phyloP scores from a whole-genome alignment of 148 eudicot species.

The Arctostaphylos glauca region DNA sequence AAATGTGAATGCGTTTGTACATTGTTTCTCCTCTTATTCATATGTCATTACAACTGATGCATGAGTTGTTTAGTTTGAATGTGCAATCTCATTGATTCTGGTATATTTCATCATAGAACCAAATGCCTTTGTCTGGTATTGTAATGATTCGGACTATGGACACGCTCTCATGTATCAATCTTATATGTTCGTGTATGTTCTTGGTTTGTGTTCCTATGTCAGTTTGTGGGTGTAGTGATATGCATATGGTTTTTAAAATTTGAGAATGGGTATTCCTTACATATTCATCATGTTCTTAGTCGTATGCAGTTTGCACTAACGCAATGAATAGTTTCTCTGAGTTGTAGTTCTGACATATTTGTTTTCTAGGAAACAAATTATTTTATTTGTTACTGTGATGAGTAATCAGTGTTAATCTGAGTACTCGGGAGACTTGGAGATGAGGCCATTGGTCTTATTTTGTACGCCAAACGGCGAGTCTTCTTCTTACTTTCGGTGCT shows the following conservation, averaged over 20 bases:
- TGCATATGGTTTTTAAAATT: neutral
- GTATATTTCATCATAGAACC: neutral
- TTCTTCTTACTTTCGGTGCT: no score
- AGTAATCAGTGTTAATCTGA: no score
- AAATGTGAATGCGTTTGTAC: neutral
- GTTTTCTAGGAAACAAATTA: neutral
- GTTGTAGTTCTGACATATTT: neutral
- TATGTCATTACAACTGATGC: neutral
- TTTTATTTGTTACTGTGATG: neutral
- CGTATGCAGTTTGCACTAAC: neutral
- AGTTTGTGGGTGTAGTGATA: neutral
- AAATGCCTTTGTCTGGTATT: neutral
- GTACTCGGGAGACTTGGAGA: no score
- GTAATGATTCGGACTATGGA: neutral
- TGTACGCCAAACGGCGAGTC: no score
- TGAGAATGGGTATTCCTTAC: neutral
- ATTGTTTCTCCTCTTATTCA: slow-evolving; percentile 5
- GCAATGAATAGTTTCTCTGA: neutral
- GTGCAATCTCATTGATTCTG: neutral
- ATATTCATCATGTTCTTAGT: neutral
- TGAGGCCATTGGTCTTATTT: no score
- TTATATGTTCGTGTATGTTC: neutral
- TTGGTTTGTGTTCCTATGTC: neutral
- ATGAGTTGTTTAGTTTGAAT: neutral
- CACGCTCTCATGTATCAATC: neutral